phyloP scores from a whole-genome alignment of 257 asterid genomes.

The Fraxinus quadrangulata region DNA sequence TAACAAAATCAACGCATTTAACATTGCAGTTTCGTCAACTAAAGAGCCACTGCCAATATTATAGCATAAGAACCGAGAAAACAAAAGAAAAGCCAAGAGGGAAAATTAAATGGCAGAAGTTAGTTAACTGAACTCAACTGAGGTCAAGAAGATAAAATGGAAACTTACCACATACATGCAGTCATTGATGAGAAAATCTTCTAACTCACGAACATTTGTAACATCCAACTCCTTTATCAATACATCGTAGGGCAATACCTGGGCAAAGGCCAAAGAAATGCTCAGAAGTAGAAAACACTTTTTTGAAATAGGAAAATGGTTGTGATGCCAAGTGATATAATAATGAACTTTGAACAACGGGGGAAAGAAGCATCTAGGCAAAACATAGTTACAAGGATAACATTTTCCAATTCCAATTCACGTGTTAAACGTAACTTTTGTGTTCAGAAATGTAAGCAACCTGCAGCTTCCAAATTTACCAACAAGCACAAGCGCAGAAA shows the following conservation, averaged over 20 bases:
- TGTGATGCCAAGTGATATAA: constrained; percentile 3
- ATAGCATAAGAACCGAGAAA: not conserved
- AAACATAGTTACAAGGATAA: not conserved
- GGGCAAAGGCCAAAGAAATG: constrained; percentile 23
- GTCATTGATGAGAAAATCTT: constrained; percentile 95
- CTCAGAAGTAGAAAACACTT: not conserved
- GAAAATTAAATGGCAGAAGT: not conserved
- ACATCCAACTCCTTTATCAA: constrained; percentile 95
- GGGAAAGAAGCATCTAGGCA: not conserved
- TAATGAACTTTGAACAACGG: not conserved
- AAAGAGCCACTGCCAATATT: not conserved
- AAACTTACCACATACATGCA: constrained; percentile 97
- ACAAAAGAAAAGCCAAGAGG: not conserved
- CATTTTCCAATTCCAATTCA: constrained; percentile 6
- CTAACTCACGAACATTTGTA: constrained; percentile 88
- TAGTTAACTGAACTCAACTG: not conserved
- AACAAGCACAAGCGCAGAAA: not conserved
- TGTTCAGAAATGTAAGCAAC: not conserved
- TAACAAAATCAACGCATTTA: constrained; percentile 16
- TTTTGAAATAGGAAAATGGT: constrained; percentile 10
- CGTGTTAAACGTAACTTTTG: not conserved
- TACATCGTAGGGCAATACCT: constrained; percentile 87
- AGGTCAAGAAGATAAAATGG: constrained; percentile 4
- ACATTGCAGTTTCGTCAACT: constrained; percentile 16
- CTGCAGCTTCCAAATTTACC: constrained; percentile 12